These are phyloP conservation scores for Clonostachys chloroleuca DNA, from an alignment of 2,329 filamentous ascomycete genomes.

Conservation along the genomic window DNA sequence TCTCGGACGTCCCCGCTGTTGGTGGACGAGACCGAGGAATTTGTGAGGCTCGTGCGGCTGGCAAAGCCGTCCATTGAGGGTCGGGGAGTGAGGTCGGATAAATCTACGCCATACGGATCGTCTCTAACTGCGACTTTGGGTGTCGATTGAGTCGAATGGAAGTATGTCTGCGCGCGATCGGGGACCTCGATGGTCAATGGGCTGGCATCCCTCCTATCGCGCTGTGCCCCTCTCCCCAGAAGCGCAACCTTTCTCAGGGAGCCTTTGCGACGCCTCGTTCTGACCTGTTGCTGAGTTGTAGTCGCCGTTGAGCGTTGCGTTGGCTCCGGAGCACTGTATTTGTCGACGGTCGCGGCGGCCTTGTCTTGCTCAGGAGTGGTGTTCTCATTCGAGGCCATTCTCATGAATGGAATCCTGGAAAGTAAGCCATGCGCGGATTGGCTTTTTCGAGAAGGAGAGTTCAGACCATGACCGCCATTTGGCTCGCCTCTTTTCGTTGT, in stretches of 20 bases:
- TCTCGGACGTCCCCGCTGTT: constrained; percentile 4
- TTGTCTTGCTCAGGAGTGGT: constrained; percentile 24
- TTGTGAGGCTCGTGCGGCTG: constrained; percentile 15
- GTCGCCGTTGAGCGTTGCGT: constrained; percentile 18
- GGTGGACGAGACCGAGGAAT: neutral
- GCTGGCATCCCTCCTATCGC: constrained; percentile 51
- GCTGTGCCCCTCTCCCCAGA: constrained; percentile 67
- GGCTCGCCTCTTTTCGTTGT: too few species aligned
- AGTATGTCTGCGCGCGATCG: constrained; percentile 13
- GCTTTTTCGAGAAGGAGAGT: too few species aligned
- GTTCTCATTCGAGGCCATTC: constrained; percentile 24
- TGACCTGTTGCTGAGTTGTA: constrained; percentile 32
- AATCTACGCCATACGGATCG: constrained; percentile 38
- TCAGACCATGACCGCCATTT: too few species aligned
- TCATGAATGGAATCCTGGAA: constrained; percentile 66
- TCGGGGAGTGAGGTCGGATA: constrained; percentile 38
- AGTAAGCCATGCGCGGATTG: constrained; percentile 25
- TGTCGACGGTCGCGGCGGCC: constrained; percentile 2
- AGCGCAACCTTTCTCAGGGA: constrained; percentile 85
- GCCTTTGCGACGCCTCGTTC: constrained; percentile 67
- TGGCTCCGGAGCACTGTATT: constrained; percentile 2
- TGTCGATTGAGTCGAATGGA: constrained; percentile 7
- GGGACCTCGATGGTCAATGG: constrained; percentile 36
- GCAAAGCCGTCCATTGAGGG: constrained; percentile 40
- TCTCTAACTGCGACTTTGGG: constrained; percentile 15